Evolutionary conservation across 352 stramenopile species (phyloP).

Genomic region (Pythium grandisporangium): DNA sequence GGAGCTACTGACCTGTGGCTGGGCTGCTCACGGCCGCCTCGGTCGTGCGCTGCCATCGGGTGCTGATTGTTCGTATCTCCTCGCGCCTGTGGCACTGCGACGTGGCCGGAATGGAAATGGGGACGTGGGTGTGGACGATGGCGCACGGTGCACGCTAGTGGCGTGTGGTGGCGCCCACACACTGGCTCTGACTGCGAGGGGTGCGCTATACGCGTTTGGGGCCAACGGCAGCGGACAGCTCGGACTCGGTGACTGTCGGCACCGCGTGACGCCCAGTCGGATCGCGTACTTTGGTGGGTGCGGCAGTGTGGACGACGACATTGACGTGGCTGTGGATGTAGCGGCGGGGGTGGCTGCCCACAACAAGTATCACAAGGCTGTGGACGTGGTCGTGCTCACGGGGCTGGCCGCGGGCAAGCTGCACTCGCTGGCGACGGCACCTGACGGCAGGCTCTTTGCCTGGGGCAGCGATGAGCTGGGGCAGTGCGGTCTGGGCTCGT

Average conservation of each 20-base stretch:
- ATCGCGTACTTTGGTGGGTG: constrained; percentile 71
- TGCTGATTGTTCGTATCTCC: constrained; percentile 26
- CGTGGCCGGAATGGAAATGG: too few species aligned
- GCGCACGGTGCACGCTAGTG: constrained; percentile 30
- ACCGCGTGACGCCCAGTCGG: constrained; percentile 22
- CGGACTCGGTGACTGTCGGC: constrained; percentile 44
- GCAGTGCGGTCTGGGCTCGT: constrained; percentile 57
- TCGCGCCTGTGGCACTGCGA: constrained; percentile 20
- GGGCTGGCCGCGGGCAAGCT: constrained; percentile 34
- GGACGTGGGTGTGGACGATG: too few species aligned
- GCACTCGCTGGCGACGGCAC: constrained; percentile 37
- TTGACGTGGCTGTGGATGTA: too few species aligned
- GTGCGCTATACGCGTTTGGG: constrained; percentile 41
- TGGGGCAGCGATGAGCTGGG: constrained; percentile 70
- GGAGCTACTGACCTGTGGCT: constrained; percentile 50
- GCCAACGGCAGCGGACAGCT: constrained; percentile 53
- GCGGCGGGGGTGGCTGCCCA: too few species aligned
- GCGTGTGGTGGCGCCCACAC: constrained; percentile 55
- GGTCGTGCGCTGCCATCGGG: constrained; percentile 13
- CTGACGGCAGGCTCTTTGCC: constrained; percentile 48
- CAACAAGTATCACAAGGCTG: too few species aligned
- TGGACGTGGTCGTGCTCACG: constrained; percentile 19
- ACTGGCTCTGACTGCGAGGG: constrained; percentile 24
- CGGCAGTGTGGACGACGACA: too few species aligned
- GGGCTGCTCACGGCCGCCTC: constrained; percentile 40